Evolutionary conservation across 148 eudicot species (phyloP).

Genomic region (Vaccinium vitisidaea): DNA sequence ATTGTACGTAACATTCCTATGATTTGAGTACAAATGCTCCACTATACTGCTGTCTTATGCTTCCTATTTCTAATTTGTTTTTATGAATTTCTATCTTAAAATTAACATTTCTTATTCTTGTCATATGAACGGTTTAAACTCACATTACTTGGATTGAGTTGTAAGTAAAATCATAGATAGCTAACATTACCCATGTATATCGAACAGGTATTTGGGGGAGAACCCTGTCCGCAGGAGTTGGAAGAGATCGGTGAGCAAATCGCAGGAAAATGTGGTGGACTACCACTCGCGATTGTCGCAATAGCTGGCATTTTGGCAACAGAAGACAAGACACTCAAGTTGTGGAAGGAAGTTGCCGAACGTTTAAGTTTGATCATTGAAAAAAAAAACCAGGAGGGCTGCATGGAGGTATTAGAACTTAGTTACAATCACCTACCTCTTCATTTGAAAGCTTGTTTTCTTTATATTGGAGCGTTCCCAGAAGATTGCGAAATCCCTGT

Average conservation of each 20-base stretch:
- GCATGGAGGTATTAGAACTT: no score
- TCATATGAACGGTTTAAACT: neutral
- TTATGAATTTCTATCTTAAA: neutral
- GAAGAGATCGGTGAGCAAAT: conserved; percentile 24
- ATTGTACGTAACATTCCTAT: neutral
- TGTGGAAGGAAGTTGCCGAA: no score
- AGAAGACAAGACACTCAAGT: neutral
- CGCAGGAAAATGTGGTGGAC: conserved; percentile 26
- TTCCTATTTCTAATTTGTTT: neutral
- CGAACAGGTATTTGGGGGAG: conserved; percentile 16
- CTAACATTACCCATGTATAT: neutral
- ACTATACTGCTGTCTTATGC: neutral
- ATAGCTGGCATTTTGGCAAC: conserved; percentile 22
- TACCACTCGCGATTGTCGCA: conserved; percentile 46
- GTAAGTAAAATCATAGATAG: neutral
- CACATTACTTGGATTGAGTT: neutral
- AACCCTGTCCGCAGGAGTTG: conserved; percentile 30
- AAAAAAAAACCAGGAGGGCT: no score
- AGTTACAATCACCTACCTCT: no score
- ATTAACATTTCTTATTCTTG: no score
- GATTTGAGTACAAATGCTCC: neutral
- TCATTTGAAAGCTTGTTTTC: no score
- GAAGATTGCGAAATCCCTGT: no score
- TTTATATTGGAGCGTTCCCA: no score
- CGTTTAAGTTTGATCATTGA: no score